Conservation (phyloP, 192 early-diverging fungal species). For the Blastocladiella britannica region DNA sequence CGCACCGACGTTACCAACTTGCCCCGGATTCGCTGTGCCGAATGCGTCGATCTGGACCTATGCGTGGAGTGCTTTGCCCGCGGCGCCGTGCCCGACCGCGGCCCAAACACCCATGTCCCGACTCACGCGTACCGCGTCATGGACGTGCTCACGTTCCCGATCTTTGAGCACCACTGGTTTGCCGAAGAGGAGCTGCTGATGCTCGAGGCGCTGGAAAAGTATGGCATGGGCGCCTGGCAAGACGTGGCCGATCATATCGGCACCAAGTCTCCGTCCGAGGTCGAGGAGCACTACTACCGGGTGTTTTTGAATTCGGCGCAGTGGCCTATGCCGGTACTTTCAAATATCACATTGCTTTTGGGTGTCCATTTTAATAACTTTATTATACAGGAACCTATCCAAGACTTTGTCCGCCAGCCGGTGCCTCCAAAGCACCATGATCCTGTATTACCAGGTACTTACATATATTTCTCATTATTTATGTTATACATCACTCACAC, state of each 20-base stretch:
- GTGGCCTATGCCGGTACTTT: constrained; percentile 67
- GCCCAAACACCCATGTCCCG: constrained; percentile 58
- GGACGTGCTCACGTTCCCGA: constrained; percentile 66
- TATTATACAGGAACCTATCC: not conserved
- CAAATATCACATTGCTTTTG: constrained; percentile 1
- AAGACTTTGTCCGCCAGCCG: not conserved
- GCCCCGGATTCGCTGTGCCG: constrained; percentile 65
- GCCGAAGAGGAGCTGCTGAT: constrained; percentile 90
- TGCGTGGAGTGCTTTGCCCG: constrained; percentile 83
- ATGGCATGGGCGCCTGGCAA: constrained; percentile 94
- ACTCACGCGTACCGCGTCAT: constrained; percentile 80
- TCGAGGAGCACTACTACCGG: constrained; percentile 70
- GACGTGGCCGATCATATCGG: constrained; percentile 83
- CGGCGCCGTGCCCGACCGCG: constrained; percentile 58
- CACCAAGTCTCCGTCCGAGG: constrained; percentile 69
- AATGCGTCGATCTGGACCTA: constrained; percentile 75
- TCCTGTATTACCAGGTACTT: not conserved
- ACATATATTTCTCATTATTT: too few species aligned
- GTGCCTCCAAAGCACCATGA: not conserved
- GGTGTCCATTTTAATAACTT: constrained; percentile 2
- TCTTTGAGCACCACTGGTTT: constrained; percentile 78
- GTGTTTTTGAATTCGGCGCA: constrained; percentile 50
- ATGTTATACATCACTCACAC: too few species aligned
- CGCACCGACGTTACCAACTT: constrained; percentile 71
- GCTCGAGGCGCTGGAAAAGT: constrained; percentile 73